A percentile compares a stretch with the other conserved stretches of the same genome.
These are phyloP conservation scores for Kewa caespitosa DNA, from an alignment of 179 eudicot species.

Conservation along the genomic window DNA sequence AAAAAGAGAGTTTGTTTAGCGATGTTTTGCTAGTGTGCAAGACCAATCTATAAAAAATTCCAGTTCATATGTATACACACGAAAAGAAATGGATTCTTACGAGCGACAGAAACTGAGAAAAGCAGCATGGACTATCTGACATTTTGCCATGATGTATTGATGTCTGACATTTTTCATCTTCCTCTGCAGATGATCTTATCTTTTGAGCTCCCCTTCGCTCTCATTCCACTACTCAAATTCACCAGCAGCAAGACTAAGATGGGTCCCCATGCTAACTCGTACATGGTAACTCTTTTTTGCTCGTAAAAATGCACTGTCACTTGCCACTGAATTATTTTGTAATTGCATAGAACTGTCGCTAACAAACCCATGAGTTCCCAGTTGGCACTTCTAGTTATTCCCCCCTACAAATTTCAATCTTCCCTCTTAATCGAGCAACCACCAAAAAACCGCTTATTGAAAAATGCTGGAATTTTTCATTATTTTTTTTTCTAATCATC, in stretches of 20 bases:
- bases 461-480: too few species aligned
- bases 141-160: background rate
- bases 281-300: conserved; percentile 39
- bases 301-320: background rate
- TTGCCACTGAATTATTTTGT: background rate
- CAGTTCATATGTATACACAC: too few species aligned
- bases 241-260: conserved; percentile 96
- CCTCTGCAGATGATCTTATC: conserved; percentile 87
- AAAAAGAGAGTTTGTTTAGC: too few species aligned
- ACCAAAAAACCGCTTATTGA: too few species aligned
- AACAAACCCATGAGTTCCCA: too few species aligned
- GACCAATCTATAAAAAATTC: too few species aligned
- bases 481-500: too few species aligned
- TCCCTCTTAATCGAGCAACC: too few species aligned
- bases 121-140: background rate
- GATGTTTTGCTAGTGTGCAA: too few species aligned
- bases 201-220: conserved; percentile 97
- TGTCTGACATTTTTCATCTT: background rate
- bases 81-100: too few species aligned
- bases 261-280: conserved; percentile 79
- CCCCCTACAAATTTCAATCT: too few species aligned
- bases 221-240: conserved; percentile 95
- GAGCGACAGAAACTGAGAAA: background rate
- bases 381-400: too few species aligned
- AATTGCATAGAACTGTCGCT: background rate